Evolutionary conservation across 1,284 basidiomycete species (phyloP).

Genomic region (Ustilago hordei): DNA sequence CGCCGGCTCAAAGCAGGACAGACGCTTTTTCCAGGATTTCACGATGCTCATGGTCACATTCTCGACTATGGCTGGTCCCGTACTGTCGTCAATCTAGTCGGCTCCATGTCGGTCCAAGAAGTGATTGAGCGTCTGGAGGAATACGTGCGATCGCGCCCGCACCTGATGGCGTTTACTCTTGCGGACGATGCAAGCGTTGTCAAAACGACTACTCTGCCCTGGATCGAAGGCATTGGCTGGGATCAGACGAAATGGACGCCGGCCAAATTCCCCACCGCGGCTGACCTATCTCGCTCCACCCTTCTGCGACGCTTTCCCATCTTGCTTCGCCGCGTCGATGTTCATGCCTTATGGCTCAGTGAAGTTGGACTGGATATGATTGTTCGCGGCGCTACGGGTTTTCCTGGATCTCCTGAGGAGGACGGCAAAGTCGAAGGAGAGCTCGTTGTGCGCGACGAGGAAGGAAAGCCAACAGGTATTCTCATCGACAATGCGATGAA

Average conservation of each 20-base stretch:
- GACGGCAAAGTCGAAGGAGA: conserved; percentile 78
- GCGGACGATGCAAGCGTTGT: conserved; percentile 4
- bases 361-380: conserved; percentile 72
- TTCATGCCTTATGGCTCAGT: conserved; percentile 87
- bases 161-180: conserved; percentile 27
- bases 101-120: conserved; percentile 45
- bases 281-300: conserved; percentile 74
- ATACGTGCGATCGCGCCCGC: conserved; percentile 37
- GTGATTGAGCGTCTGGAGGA: conserved; percentile 49
- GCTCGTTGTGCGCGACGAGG: conserved; percentile 76
- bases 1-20: conserved; percentile 29
- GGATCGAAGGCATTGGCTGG: conserved; percentile 91
- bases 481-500: conserved; percentile 68
- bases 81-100: conserved; percentile 56
- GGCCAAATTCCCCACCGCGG: conserved; percentile 76
- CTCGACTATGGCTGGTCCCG: conserved; percentile 60
- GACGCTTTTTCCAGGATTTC: conserved; percentile 55
- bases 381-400: conserved; percentile 63
- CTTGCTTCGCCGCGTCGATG: conserved; percentile 73
- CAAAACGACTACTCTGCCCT: conserved; percentile 67
- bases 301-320: conserved; percentile 41
- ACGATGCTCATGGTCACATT: conserved; percentile 65
- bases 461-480: conserved; percentile 80
- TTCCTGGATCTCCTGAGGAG: conserved; percentile 33
- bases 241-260: conserved; percentile 78